These are phyloP conservation scores for Gonapodya prolifera DNA, from an alignment of 192 early-diverging fungal genomes.

Conservation along the genomic window DNA sequence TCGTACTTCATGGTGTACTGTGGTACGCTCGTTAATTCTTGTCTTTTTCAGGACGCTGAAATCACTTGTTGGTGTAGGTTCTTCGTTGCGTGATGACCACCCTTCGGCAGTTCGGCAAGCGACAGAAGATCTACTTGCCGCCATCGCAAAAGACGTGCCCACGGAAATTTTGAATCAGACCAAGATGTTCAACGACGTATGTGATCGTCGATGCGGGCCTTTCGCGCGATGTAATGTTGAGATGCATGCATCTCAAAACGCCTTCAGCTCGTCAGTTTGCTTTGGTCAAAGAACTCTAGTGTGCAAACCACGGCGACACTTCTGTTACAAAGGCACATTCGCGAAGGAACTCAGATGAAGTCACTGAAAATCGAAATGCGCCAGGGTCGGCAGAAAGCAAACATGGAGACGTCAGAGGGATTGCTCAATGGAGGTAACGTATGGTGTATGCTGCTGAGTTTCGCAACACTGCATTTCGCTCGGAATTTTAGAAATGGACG, in stretches of 20 bases:
- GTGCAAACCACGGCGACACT: constrained; percentile 19
- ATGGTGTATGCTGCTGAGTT: background rate
- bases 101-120: constrained; percentile 9
- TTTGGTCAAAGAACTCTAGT: constrained; percentile 16
- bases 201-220: constrained; percentile 2
- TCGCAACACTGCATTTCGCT: too few relatives aligned
- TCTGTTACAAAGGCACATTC: constrained; percentile 18
- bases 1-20: background rate
- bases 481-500: background rate
- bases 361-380: constrained; percentile 27
- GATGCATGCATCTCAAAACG: background rate
- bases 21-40: background rate
- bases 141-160: constrained; percentile 9
- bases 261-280: constrained; percentile 17
- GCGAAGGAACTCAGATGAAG: constrained; percentile 16
- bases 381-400: background rate
- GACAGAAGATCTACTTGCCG: constrained; percentile 14
- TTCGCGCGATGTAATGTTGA: background rate
- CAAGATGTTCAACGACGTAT: constrained; percentile 12
- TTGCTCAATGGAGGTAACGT: background rate
- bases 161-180: constrained; percentile 13
- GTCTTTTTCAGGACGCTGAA: constrained; percentile 13
- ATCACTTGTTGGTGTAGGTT: constrained; percentile 13
- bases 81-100: constrained; percentile 8
- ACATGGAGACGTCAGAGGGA: background rate